Evolutionary conservation across 2,329 filamentous ascomycete genomes (phyloP).

Genomic region (Epichloe baconii): DNA sequence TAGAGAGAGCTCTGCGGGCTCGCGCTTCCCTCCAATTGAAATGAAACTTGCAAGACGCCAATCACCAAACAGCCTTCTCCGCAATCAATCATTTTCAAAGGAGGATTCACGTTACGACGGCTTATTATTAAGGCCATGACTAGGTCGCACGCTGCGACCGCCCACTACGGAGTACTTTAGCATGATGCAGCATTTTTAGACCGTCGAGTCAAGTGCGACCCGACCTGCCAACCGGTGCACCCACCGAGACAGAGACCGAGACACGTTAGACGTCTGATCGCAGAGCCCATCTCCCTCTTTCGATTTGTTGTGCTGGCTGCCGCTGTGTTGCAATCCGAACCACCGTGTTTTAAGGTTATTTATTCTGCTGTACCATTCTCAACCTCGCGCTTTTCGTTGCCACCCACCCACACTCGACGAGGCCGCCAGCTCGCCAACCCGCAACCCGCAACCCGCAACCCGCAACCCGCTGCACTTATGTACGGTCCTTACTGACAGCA

Average conservation of each 20-base stretch:
- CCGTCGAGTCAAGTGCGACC: background rate
- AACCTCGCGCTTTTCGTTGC: background rate
- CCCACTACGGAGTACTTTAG: background rate
- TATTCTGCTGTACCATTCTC: slow-evolving; percentile 1
- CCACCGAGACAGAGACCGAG: slow-evolving; percentile 2
- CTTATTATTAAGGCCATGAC: background rate
- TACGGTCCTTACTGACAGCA: background rate
- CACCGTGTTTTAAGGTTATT: slow-evolving; percentile 9
- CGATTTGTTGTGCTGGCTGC: background rate
- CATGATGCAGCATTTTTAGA: background rate
- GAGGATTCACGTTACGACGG: too few species aligned
- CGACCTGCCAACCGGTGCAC: background rate
- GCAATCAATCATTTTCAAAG: too few species aligned
- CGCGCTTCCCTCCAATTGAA: background rate
- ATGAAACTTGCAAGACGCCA: background rate
- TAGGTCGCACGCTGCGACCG: background rate
- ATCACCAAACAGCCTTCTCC: too few species aligned
- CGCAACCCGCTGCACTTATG: background rate
- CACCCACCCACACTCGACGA: background rate
- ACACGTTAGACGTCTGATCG: background rate
- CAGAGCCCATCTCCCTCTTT: background rate
- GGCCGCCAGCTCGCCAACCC: background rate
- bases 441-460: too few species aligned
- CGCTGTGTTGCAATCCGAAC: background rate
- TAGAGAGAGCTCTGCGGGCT: too few species aligned